Evolutionary conservation across 2,329 filamentous ascomycete species (phyloP), one percentile per base, ranked within the genome.

Genomic region (Pezicula neosporulosa): DNA sequence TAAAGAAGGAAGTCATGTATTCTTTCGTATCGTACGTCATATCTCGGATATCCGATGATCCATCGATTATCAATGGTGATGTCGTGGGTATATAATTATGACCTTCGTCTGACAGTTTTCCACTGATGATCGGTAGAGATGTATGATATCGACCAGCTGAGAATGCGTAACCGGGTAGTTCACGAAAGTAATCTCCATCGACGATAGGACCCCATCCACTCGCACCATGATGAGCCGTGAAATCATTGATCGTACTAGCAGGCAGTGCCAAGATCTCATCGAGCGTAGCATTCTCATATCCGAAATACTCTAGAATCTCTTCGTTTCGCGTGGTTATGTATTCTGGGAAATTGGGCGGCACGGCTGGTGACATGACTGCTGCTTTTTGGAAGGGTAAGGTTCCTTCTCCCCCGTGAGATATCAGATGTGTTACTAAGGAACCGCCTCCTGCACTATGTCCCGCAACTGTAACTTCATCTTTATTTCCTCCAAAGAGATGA

Each of bases 401-500:
- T n/a, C 37, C 37, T 19, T 39, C 37, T 8, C 37, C 37, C 9
- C 37, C 37, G 37, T 39, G 15, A 10, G 37, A n/a, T n/a, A 18
- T 19, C 8, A 18, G 13, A 39, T 39, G n/a, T 7, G 37, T 39
- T 3, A 39, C 9, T n/a, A 39, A 10, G 2, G 37, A 39, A 3
- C 73, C 71, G 0, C 71, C 76, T 1, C 76, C 77, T 7, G 77
- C 75, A 15, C 70, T 74, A 50, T 74, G 61, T 9, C 75, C 75
- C 36, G 76, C 68, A 15, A 77, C 66, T 1, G 76, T 78, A 43
- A 79, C 69, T 12, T 68, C 65, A 2, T 66, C 60, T 0, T 69
- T 63, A 59, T 80, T 72, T n/a, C 78, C 78, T 5, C 78, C 77
- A 55, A 81, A 82, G n/a, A 71, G 62, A 56, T 73, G 66, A 46